Evolutionary conservation across 2,329 filamentous ascomycete species (phyloP), one percentile per base, ranked within the genome.

Genomic region (Neofusicoccum laricinum): DNA sequence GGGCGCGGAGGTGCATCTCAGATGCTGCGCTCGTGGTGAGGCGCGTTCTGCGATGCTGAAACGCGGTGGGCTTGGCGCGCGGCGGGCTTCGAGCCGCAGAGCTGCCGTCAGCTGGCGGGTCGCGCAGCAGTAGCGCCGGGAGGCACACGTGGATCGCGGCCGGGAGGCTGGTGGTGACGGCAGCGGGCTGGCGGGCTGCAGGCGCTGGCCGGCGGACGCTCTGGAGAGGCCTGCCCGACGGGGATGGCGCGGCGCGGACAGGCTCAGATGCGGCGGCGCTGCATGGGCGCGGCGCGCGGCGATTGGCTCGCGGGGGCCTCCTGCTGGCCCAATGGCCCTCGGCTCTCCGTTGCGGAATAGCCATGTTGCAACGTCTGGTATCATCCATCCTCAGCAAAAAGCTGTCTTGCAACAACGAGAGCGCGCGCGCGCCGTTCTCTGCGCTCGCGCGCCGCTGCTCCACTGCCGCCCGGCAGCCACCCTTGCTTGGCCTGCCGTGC

Each of bases 341-440:
- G 55, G 55, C 55, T 59, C 55, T 59, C 55, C 55, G 55, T 59
- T 58, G 46, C 59, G 59, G 59, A 40, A 41, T 62, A 62, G 59
- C 59, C 49, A 53, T 53, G 61, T 63, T 63, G 61, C 61, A 63
- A 53, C 61, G 61, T 63, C 48, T 63, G 48, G 61, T 63, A 53
- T 45, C 61, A 63, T 53, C 41, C 55, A 59, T 59, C 41, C 53
- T 34, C 55, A 46, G 40, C 55, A 59, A 59, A 38, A 46, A 21
- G 55, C 55, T 59, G 55, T 59, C 55, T 46, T 59, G 30, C 55
- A 45, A 40, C 49, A 38, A 53, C 30, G n/a, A 53, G 49, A 53
- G 48, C 49, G 49, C 30, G 49, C 30, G 49, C 49, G 36, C 17
- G 53, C 41, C 40, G 19, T 46, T 17, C 41, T 46, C 55, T 46